Percentiles rank a stretch among this genome's conserved stretches.
phyloP scores from a whole-genome alignment of 306 rosid genomes.

The Medicago lupulina region DNA sequence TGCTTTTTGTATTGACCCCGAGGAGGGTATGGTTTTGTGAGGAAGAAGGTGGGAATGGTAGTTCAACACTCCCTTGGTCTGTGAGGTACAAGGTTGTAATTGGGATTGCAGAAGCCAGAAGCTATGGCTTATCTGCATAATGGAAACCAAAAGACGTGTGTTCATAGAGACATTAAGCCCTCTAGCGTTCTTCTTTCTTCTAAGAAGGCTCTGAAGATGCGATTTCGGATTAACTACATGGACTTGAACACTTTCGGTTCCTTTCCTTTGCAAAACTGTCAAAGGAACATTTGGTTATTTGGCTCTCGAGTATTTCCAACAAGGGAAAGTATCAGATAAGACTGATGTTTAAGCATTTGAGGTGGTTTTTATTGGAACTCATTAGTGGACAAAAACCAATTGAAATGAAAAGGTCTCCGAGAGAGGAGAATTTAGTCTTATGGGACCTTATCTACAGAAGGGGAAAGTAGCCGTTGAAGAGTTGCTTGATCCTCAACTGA shows the following conservation, averaged over 20 bases:
- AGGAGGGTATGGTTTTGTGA: slow-evolving; percentile 85
- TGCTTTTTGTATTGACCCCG: slow-evolving; percentile 87
- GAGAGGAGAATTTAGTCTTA: slow-evolving; percentile 89
- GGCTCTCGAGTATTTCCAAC: slow-evolving; percentile 98
- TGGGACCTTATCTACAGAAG: slow-evolving; percentile 90
- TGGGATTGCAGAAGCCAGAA: slow-evolving; percentile 76
- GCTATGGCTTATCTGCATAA: slow-evolving; percentile 67
- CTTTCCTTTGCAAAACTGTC: slow-evolving; percentile 94
- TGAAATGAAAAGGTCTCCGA: slow-evolving; percentile 69
- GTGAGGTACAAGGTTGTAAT: slow-evolving; percentile 86
- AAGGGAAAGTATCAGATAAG: slow-evolving; percentile 92
- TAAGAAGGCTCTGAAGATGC: slow-evolving; percentile 72
- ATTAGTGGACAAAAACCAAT: slow-evolving; percentile 92
- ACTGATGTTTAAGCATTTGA: slow-evolving; percentile 96
- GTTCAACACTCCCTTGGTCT: slow-evolving; percentile 72
- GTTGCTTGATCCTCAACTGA: slow-evolving; percentile 79
- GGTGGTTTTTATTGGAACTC: slow-evolving; percentile 87
- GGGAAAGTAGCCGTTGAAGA: slow-evolving; percentile 88
- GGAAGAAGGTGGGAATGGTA: slow-evolving; percentile 64
- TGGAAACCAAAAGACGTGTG: slow-evolving; percentile 92
- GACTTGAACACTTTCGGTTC: slow-evolving; percentile 91
- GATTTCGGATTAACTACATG: slow-evolving; percentile 97
- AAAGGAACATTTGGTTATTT: slow-evolving; percentile 99
- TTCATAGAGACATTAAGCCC: slow-evolving; percentile 91
- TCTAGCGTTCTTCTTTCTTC: slow-evolving; percentile 93